Evolutionary conservation across 495 filamentous ascomycete species (phyloP).

Genomic region (Cladorrhinum samala): DNA sequence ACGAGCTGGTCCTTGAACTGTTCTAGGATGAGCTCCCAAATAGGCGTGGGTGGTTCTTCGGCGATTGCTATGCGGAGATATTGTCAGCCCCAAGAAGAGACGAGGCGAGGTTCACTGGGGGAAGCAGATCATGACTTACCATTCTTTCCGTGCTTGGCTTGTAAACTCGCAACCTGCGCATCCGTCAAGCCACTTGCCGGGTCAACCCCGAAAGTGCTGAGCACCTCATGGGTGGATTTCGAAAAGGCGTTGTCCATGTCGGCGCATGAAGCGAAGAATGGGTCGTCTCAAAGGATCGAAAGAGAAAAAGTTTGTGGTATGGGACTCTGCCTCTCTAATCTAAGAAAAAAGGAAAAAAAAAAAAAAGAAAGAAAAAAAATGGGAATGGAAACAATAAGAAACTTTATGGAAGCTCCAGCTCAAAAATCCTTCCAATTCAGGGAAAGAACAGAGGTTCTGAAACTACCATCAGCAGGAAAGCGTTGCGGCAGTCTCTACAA

Average conservation of each 20-base stretch:
- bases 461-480: constrained; percentile 14
- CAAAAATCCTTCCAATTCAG: constrained; percentile 10
- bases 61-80: constrained; percentile 60
- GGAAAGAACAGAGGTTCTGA: constrained; percentile 10
- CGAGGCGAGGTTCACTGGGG: constrained; percentile 1
- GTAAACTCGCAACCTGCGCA: constrained; percentile 55
- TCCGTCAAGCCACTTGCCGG: constrained; percentile 63
- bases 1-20: constrained; percentile 99
- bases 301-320: neutral
- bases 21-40: constrained; percentile 94
- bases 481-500: neutral
- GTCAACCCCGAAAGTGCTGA: constrained; percentile 65
- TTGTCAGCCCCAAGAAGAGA: constrained; percentile 4
- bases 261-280: constrained; percentile 8
- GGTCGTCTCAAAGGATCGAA: neutral
- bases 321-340: constrained; percentile 2
- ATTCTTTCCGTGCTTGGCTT: constrained; percentile 74
- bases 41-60: constrained; percentile 92
- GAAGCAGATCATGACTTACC: constrained; percentile 44
- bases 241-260: constrained; percentile 78
- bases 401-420: neutral
- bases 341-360: neutral
- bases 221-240: constrained; percentile 58
- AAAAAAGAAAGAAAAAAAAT: neutral
- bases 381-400: constrained; percentile 3